Evolutionary conservation across 2,329 filamentous ascomycete species (phyloP).

Genomic region (Diaporthe caulivora): DNA sequence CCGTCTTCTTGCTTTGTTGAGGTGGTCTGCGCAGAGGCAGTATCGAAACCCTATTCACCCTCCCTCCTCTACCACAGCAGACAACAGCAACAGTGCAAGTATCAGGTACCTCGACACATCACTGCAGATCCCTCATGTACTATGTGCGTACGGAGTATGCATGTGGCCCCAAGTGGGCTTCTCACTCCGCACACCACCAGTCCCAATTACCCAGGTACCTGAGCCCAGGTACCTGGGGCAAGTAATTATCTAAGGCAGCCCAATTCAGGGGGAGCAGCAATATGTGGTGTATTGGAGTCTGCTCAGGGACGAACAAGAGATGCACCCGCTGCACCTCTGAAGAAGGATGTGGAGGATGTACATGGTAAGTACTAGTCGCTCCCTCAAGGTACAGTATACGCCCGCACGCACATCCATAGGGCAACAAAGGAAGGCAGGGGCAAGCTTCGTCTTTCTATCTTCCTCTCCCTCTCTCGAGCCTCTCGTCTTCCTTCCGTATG

Average conservation of each 20-base stretch:
- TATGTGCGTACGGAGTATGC: neutral
- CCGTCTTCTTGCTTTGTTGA: constrained; percentile 20
- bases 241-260: neutral
- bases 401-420: constrained; percentile 14
- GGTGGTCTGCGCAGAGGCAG: neutral
- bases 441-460: too few relatives aligned
- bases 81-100: neutral
- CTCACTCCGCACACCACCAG: constrained; percentile 9
- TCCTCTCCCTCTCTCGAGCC: too few relatives aligned
- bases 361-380: neutral
- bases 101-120: constrained; percentile 1
- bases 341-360: too few relatives aligned
- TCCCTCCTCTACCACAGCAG: neutral
- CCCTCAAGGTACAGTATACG: neutral
- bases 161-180: constrained; percentile 14
- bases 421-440: constrained; percentile 25
- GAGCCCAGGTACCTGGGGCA: constrained; percentile 7
- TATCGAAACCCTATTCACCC: constrained; percentile 1
- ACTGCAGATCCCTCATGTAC: neutral
- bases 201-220: constrained; percentile 15
- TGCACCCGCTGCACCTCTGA: neutral
- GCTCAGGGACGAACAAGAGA: neutral
- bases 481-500: neutral
- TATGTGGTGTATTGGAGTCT: neutral
- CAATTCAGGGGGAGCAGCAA: constrained; percentile 12